Percentiles rank a stretch among this genome's conserved stretches.
Evolutionary conservation across 2,329 filamentous ascomycete species (phyloP).

Genomic region (Neoarthrinium moseri): DNA sequence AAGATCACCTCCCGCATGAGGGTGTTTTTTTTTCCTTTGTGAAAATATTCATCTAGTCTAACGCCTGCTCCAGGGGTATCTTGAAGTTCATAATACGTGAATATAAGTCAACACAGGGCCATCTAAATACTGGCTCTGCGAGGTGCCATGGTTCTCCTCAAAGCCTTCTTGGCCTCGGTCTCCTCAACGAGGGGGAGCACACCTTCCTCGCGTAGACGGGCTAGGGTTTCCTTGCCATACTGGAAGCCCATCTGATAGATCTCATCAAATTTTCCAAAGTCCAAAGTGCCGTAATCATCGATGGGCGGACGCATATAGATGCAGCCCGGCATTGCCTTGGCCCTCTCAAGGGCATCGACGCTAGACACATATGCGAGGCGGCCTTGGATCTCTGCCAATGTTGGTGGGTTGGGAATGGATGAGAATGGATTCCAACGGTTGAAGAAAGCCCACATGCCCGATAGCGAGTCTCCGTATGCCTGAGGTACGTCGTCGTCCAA

Average conservation of each 20-base stretch:
- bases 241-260: constrained; percentile 87
- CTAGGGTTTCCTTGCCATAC: constrained; percentile 79
- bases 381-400: constrained; percentile 92
- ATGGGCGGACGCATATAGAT: constrained; percentile 96
- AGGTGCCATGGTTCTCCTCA: constrained; percentile 77
- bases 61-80: too few relatives aligned
- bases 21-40: too few relatives aligned
- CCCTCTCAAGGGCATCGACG: constrained; percentile 89
- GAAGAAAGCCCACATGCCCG: constrained; percentile 89
- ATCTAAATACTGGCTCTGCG: constrained; percentile 71
- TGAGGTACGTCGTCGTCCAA: constrained; percentile 92
- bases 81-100: too few relatives aligned
- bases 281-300: constrained; percentile 88
- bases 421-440: constrained; percentile 99
- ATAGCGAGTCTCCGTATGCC: constrained; percentile 88
- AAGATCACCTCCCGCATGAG: too few relatives aligned
- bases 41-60: too few relatives aligned
- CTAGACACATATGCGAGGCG: constrained; percentile 92
- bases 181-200: constrained; percentile 69
- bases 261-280: constrained; percentile 97
- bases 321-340: constrained; percentile 87
- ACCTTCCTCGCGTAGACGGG: constrained; percentile 74
- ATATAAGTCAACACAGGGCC: background rate
- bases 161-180: constrained; percentile 72
- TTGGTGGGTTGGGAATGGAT: constrained; percentile 84